These are phyloP conservation scores for Salvia miltiorrhiza DNA, from an alignment of 257 asterid genomes.

Conservation along the genomic window DNA sequence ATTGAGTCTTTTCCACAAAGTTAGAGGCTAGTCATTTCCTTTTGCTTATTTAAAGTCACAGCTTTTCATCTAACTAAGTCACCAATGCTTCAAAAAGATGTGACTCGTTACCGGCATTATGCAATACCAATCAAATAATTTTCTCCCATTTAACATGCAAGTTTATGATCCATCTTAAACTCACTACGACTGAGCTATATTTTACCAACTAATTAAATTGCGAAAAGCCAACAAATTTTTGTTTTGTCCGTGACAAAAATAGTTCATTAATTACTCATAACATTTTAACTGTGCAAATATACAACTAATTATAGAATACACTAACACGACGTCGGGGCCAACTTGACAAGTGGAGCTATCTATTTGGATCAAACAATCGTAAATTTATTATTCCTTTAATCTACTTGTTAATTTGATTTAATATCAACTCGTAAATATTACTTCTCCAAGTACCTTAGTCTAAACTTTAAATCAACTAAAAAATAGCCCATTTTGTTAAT, in stretches of 20 bases:
- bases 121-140: not conserved
- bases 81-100: slow-evolving; percentile 17
- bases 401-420: too few species aligned
- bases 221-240: too few species aligned
- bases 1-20: slow-evolving; percentile 8
- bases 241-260: too few species aligned
- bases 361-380: too few species aligned
- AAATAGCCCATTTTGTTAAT: too few species aligned
- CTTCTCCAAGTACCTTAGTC: not conserved
- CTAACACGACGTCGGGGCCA: too few species aligned
- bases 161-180: not conserved
- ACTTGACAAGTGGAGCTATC: too few species aligned
- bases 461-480: not conserved
- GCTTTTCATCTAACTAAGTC: not conserved
- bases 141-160: not conserved
- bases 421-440: too few species aligned
- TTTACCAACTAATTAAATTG: not conserved
- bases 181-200: not conserved
- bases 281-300: too few species aligned
- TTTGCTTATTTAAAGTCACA: not conserved
- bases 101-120: slow-evolving; percentile 17
- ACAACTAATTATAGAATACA: too few species aligned
- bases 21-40: slow-evolving; percentile 9
- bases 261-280: too few species aligned
- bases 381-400: too few species aligned